Conservation (phyloP, 129 eudicot species). For the Tagetes patula region DNA sequence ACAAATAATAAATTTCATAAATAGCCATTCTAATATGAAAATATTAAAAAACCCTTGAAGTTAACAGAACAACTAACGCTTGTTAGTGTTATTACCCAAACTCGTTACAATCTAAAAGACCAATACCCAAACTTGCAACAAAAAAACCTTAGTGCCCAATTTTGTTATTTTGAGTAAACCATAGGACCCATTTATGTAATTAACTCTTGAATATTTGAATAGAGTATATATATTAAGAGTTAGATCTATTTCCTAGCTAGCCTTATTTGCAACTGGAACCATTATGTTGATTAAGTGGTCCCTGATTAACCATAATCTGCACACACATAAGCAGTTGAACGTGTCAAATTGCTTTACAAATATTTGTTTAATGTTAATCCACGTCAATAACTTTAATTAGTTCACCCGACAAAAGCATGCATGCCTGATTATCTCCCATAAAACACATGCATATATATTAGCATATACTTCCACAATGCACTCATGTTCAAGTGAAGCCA, state of each 20-base stretch:
- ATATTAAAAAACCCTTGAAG: no score
- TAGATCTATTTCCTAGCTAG: background rate
- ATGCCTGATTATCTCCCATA: constrained; percentile 21
- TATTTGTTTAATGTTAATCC: constrained; percentile 23
- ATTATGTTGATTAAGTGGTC: constrained; percentile 20
- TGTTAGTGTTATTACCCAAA: no score
- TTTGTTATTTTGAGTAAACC: no score
- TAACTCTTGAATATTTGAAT: no score
- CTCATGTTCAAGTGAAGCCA: constrained; percentile 1
- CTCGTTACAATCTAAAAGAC: no score
- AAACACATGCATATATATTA: constrained; percentile 8
- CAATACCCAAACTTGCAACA: no score
- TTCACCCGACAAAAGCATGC: constrained; percentile 34
- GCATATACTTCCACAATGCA: constrained; percentile 4
- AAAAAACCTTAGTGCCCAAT: no score
- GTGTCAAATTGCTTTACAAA: constrained; percentile 26
- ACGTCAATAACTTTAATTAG: constrained; percentile 20
- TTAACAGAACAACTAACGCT: no score
- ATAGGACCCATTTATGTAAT: no score
- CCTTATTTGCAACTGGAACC: constrained; percentile 6
- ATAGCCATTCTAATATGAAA: no score
- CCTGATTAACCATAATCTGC: constrained; percentile 31
- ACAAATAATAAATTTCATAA: no score
- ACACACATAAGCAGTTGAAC: constrained; percentile 18
- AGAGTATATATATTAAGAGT: background rate